phyloP scores from a whole-genome alignment of 768 basidiomycete genomes.

The Leccinum pellstonianum region DNA sequence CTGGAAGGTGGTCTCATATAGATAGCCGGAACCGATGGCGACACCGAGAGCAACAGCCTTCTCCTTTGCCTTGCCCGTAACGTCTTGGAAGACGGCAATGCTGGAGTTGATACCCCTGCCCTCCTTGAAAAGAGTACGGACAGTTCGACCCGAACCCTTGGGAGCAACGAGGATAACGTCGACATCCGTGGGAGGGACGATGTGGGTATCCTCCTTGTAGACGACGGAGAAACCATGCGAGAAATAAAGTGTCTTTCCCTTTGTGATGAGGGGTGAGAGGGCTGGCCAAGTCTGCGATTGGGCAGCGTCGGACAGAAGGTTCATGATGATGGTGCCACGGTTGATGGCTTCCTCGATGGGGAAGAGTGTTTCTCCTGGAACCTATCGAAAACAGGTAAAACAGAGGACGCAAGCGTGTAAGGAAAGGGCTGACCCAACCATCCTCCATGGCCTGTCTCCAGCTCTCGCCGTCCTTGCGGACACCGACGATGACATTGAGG shows the following conservation, averaged over 20 bases:
- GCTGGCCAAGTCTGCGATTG: conserved; percentile 94
- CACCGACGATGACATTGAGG: conserved; percentile 97
- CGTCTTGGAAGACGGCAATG: conserved; percentile 95
- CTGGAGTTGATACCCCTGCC: conserved; percentile 97
- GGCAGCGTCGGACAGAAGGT: conserved; percentile 98
- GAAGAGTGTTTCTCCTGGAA: conserved; percentile 97
- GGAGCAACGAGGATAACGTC: conserved; percentile 99
- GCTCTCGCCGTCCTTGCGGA: conserved; percentile 93
- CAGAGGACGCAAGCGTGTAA: not conserved
- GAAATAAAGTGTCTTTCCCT: conserved; percentile 99
- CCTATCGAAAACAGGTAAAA: conserved; percentile 39
- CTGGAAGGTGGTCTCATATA: conserved; percentile 99
- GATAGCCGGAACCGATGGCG: conserved; percentile 93
- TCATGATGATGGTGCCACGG: conserved; percentile 98
- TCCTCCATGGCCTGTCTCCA: conserved; percentile 96
- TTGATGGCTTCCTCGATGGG: conserved; percentile 97
- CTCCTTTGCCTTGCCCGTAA: conserved; percentile 96
- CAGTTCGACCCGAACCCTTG: conserved; percentile 97
- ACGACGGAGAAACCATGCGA: conserved; percentile 99
- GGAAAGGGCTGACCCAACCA: conserved; percentile 72
- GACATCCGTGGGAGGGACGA: conserved; percentile 87
- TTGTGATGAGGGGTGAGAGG: conserved; percentile 92
- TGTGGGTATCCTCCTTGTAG: conserved; percentile 95
- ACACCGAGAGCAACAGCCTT: conserved; percentile 95
- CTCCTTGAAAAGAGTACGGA: conserved; percentile 99